Evolutionary conservation across 2,329 filamentous ascomycete genomes (phyloP).

Genomic region (Clonostachys byssicola): DNA sequence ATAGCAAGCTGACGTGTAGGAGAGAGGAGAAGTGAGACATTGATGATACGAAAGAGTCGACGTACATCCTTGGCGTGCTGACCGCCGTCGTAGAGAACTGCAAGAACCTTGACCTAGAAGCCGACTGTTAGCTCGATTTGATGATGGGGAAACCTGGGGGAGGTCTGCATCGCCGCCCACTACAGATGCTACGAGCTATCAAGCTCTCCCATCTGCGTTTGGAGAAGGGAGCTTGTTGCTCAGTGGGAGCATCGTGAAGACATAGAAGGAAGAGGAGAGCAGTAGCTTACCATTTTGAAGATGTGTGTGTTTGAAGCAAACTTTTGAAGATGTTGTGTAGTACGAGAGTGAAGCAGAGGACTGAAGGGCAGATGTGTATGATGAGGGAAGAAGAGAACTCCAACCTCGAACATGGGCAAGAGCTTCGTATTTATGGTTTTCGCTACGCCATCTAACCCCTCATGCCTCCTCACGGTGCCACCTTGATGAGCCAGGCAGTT

Average conservation of each 20-base stretch:
- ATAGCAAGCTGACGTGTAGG: too few relatives aligned
- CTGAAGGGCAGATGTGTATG: background rate
- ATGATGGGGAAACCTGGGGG: background rate
- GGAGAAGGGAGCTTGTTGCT: background rate
- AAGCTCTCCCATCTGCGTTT: background rate
- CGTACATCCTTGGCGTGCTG: constrained; percentile 82
- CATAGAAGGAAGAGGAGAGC: background rate
- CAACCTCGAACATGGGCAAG: background rate
- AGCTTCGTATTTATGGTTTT: too few relatives aligned
- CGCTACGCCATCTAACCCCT: too few relatives aligned
- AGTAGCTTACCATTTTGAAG: background rate
- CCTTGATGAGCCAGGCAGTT: too few relatives aligned
- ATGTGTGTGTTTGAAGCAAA: background rate
- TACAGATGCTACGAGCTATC: too few relatives aligned
- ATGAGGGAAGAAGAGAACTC: background rate
- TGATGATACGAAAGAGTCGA: constrained; percentile 3
- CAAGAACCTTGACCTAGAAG: constrained; percentile 86
- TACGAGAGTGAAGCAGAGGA: too few relatives aligned
- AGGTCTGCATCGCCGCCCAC: background rate
- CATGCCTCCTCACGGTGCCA: too few relatives aligned
- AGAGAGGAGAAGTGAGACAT: too few relatives aligned
- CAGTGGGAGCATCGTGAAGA: background rate
- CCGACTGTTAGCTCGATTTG: background rate
- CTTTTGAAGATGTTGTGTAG: too few relatives aligned
- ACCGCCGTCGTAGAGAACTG: constrained; percentile 89